Conservation (phyloP, 148 eudicot species). For the Euryodendron excelsum region DNA sequence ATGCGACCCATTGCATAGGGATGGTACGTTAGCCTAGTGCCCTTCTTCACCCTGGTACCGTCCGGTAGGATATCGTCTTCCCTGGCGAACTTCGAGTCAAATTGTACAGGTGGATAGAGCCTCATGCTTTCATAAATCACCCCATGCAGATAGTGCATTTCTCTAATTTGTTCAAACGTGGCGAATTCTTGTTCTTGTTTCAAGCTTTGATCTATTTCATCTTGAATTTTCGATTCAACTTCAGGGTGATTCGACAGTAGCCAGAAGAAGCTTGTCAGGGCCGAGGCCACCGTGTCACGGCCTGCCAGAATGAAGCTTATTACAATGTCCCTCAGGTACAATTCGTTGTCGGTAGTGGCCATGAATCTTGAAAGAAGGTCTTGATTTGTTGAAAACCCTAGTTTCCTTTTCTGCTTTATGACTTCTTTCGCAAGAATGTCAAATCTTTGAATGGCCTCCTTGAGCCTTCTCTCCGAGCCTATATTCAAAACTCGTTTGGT, state of each 20-base stretch:
- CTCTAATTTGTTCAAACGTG: conserved; percentile 27
- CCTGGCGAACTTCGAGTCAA: conserved; percentile 44
- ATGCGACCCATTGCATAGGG: conserved; percentile 56
- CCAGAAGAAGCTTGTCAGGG: conserved; percentile 24
- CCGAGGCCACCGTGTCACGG: conserved; percentile 21
- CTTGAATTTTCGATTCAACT: conserved; percentile 5
- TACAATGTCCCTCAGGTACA: conserved; percentile 15
- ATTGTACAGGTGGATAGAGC: conserved; percentile 40
- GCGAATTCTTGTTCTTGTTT: background rate
- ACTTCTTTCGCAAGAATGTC: background rate
- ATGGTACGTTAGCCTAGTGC: conserved; percentile 46
- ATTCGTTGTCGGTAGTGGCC: background rate
- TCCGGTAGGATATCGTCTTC: conserved; percentile 43
- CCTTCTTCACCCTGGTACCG: conserved; percentile 37
- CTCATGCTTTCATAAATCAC: conserved; percentile 36
- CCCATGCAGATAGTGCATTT: conserved; percentile 40
- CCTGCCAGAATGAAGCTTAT: conserved; percentile 25
- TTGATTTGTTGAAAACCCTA: background rate
- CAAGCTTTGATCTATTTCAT: background rate
- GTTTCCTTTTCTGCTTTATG: background rate
- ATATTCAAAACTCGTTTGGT: conserved; percentile 8
- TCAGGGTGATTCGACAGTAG: conserved; percentile 10
- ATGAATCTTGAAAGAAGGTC: conserved; percentile 14
- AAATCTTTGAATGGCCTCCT: background rate
- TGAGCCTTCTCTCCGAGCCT: conserved; percentile 16